These are phyloP conservation scores for Apiospora arundinis DNA, from an alignment of 2,329 filamentous ascomycete genomes.

Conservation along the genomic window DNA sequence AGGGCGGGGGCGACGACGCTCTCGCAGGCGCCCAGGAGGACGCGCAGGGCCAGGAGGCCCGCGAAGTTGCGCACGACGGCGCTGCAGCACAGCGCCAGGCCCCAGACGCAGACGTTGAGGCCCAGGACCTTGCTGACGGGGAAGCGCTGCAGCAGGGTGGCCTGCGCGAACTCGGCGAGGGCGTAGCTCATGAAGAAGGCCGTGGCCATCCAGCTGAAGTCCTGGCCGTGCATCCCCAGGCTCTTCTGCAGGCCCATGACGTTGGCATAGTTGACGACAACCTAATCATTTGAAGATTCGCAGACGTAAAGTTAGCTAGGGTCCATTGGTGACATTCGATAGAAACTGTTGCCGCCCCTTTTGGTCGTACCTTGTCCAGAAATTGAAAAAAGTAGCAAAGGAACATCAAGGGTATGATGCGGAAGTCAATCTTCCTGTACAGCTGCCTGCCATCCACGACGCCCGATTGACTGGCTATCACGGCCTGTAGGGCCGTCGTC, in stretches of 20 bases:
- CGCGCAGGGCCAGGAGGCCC: conserved; percentile 68
- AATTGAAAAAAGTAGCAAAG: conserved; percentile 68
- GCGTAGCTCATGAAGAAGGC: conserved; percentile 68
- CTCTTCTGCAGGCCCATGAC: conserved; percentile 68
- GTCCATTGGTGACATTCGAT: not conserved
- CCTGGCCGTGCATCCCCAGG: conserved; percentile 60
- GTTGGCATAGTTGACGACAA: conserved; percentile 60
- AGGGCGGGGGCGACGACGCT: conserved; percentile 73
- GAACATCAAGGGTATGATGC: conserved; percentile 67
- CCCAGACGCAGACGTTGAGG: conserved; percentile 64
- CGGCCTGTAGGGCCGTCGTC: not conserved
- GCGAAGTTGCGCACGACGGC: conserved; percentile 66
- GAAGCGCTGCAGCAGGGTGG: conserved; percentile 64
- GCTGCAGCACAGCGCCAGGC: conserved; percentile 66
- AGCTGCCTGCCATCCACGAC: conserved; percentile 30
- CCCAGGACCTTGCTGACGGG: conserved; percentile 68
- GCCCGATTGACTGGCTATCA: not conserved
- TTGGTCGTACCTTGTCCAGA: conserved; percentile 63
- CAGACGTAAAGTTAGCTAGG: not conserved
- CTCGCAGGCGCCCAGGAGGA: conserved; percentile 73
- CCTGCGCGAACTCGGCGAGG: conserved; percentile 66
- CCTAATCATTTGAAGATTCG: not conserved
- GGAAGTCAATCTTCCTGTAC: conserved; percentile 60
- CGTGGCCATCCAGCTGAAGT: conserved; percentile 68
- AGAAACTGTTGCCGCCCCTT: too few relatives aligned